These are phyloP conservation scores for Pseudocercospora ulei DNA, from an alignment of 2,329 filamentous ascomycete genomes.

Conservation along the genomic window DNA sequence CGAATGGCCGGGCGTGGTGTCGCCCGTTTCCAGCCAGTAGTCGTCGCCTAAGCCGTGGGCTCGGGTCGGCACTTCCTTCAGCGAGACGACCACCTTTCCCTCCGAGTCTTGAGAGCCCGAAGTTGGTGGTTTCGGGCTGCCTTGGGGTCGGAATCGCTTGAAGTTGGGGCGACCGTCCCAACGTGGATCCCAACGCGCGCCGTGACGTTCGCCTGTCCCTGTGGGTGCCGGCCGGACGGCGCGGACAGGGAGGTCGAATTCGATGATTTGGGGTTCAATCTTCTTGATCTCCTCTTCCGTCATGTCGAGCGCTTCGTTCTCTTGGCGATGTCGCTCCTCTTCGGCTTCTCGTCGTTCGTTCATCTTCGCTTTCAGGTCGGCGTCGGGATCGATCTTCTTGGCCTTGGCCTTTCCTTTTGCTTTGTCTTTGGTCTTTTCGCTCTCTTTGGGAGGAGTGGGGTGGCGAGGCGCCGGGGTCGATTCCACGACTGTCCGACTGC, in stretches of 20 bases:
- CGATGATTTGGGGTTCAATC: conserved; percentile 48
- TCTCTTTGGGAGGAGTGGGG: conserved; percentile 1
- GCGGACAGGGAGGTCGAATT: conserved; percentile 54
- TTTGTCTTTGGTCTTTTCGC: conserved; percentile 34
- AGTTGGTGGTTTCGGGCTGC: conserved; percentile 36
- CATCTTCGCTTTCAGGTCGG: conserved; percentile 60
- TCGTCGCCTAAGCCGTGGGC: conserved; percentile 65
- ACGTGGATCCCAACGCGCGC: conserved; percentile 1
- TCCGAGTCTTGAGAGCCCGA: conserved; percentile 1
- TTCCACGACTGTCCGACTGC: conserved; percentile 6
- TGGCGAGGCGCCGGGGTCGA: conserved; percentile 2
- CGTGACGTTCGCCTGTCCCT: conserved; percentile 3
- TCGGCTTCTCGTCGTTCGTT: conserved; percentile 44
- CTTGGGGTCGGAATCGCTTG: conserved; percentile 62
- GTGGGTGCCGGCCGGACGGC: conserved; percentile 6
- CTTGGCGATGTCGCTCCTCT: conserved; percentile 49
- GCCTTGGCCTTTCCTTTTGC: conserved; percentile 35
- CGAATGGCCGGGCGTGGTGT: conserved; percentile 22
- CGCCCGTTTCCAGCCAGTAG: conserved; percentile 57
- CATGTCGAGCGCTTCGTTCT: conserved; percentile 63
- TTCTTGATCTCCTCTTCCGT: conserved; percentile 63
- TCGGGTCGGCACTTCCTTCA: conserved; percentile 62
- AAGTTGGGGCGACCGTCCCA: conserved; percentile 98
- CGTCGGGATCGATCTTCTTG: conserved; percentile 47
- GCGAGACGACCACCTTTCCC: conserved; percentile 28